phyloP scores from a whole-genome alignment of 257 asterid species.

The Lantana camara region DNA sequence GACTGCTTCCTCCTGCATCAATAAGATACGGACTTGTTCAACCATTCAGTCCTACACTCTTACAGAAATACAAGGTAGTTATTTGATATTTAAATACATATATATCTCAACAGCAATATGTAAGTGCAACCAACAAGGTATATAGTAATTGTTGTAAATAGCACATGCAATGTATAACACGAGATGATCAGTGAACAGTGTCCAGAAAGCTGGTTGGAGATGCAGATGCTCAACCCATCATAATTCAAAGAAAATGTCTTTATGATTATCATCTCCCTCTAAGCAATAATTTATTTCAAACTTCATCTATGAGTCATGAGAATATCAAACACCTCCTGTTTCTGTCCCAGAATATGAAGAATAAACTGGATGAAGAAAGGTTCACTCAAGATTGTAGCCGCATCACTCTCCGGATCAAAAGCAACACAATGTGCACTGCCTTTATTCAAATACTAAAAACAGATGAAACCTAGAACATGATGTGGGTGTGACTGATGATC shows the following conservation, averaged over 20 bases:
- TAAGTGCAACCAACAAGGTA: neutral
- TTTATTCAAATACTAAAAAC: neutral
- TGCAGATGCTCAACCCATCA: neutral
- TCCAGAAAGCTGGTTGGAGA: neutral
- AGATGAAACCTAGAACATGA: conserved; percentile 16
- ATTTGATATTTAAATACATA: neutral
- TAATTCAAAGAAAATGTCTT: neutral
- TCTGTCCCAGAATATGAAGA: neutral
- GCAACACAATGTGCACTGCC: neutral
- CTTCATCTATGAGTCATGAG: neutral
- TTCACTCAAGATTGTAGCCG: neutral
- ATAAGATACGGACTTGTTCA: neutral
- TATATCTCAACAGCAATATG: neutral
- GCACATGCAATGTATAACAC: neutral
- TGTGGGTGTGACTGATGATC: neutral
- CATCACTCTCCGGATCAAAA: neutral
- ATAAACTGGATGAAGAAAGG: conserved; percentile 3
- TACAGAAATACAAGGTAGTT: neutral
- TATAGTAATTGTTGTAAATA: neutral
- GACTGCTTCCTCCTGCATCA: neutral
- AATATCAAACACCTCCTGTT: neutral
- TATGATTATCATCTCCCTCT: neutral
- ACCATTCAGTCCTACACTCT: neutral
- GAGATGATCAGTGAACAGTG: neutral
- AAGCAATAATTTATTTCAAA: neutral